Evolutionary conservation across 768 basidiomycete genomes (phyloP).

Genomic region (Lentinula raphanica): DNA sequence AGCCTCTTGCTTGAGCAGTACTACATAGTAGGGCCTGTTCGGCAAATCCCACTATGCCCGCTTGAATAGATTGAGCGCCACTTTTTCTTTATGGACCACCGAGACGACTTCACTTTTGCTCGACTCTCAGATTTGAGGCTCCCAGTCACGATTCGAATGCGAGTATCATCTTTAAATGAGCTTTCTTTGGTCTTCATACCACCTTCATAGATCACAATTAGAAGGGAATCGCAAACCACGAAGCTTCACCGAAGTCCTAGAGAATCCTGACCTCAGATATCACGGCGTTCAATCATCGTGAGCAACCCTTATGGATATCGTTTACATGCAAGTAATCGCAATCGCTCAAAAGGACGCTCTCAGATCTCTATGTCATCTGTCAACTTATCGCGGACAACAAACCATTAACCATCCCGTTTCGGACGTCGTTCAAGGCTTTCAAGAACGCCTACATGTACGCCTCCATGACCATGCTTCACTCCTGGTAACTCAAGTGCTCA

Average conservation of each 20-base stretch:
- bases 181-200: background rate
- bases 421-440: slow-evolving; percentile 91
- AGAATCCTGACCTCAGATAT: slow-evolving; percentile 77
- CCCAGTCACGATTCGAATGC: slow-evolving; percentile 86
- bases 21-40: no score
- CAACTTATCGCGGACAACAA: slow-evolving; percentile 92
- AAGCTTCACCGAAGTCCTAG: slow-evolving; percentile 74
- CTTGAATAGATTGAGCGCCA: no score
- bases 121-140: slow-evolving; percentile 84
- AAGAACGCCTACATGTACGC: slow-evolving; percentile 73
- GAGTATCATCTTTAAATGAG: slow-evolving; percentile 13
- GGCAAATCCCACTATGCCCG: no score
- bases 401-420: slow-evolving; percentile 84
- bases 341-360: slow-evolving; percentile 61
- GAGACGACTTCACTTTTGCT: slow-evolving; percentile 91
- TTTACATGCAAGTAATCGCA: slow-evolving; percentile 22
- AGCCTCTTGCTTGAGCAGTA: no score
- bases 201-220: slow-evolving; percentile 71
- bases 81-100: slow-evolving; percentile 42
- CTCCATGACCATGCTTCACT: background rate
- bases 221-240: slow-evolving; percentile 74
- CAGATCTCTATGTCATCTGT: slow-evolving; percentile 91
- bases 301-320: slow-evolving; percentile 20
- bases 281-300: slow-evolving; percentile 81
- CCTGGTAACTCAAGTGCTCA: no score